Conservation (phyloP, 2,329 filamentous ascomycete species). For the Aspergillus versicolor region DNA sequence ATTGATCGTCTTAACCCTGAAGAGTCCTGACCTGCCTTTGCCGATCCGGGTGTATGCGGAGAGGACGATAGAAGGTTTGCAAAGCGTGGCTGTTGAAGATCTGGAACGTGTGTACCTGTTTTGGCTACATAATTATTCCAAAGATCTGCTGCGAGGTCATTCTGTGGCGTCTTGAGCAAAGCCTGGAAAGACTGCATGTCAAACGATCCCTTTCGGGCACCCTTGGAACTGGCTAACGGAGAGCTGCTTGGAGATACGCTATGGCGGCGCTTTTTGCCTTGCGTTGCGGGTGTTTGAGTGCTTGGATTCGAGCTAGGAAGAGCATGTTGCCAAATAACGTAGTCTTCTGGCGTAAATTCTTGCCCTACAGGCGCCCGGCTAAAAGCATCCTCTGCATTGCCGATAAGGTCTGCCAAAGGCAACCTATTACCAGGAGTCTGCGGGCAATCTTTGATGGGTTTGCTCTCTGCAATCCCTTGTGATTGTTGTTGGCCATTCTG, state of each 20-base stretch:
- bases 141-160: constrained; percentile 70
- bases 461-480: constrained; percentile 25
- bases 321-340: constrained; percentile 59
- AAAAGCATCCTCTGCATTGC: constrained; percentile 58
- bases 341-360: constrained; percentile 59
- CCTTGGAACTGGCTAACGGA: constrained; percentile 51
- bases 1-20: constrained; percentile 61
- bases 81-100: constrained; percentile 57
- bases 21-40: constrained; percentile 42
- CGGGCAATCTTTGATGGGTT: constrained; percentile 43
- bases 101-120: constrained; percentile 47
- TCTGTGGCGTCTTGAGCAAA: constrained; percentile 64
- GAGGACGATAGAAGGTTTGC: constrained; percentile 69
- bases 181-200: constrained; percentile 60
- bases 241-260: constrained; percentile 74
- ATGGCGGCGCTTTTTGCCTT: constrained; percentile 65
- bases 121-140: constrained; percentile 72
- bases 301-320: constrained; percentile 42
- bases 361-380: constrained; percentile 46
- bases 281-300: constrained; percentile 45
- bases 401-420: constrained; percentile 61
- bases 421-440: constrained; percentile 61
- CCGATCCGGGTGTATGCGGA: constrained; percentile 61
- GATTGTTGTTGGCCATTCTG: constrained; percentile 18
- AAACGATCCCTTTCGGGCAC: constrained; percentile 44